These are phyloP conservation scores for Clarireedia hainanense DNA, from an alignment of 2,329 filamentous ascomycete genomes.

Conservation along the genomic window DNA sequence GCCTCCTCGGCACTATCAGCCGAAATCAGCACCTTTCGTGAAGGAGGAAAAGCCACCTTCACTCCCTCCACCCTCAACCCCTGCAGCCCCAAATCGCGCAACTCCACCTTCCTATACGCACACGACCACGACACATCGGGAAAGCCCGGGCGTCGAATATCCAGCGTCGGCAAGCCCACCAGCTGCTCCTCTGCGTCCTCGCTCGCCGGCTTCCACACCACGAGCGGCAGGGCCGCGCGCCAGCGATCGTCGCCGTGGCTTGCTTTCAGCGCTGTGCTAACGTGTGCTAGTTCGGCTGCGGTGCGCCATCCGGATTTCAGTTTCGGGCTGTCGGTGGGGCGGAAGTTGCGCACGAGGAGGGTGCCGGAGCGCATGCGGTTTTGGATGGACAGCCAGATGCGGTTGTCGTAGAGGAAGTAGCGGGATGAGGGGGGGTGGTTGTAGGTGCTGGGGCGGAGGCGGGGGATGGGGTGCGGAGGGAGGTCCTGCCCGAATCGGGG, in stretches of 20 bases:
- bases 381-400: conserved; percentile 43
- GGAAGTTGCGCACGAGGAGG: too few relatives aligned
- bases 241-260: neutral
- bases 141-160: neutral
- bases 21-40: too few relatives aligned
- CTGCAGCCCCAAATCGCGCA: neutral
- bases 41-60: too few relatives aligned
- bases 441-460: too few relatives aligned
- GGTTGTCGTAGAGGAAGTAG: conserved; percentile 44
- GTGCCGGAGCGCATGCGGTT: too few relatives aligned
- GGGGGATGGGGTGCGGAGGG: neutral
- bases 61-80: neutral
- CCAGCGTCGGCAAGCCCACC: conserved; percentile 1
- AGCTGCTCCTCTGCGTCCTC: neutral
- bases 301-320: neutral
- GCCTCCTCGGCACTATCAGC: too few relatives aligned
- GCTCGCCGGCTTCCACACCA: conserved; percentile 1
- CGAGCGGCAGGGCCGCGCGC: neutral
- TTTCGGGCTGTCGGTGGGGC: neutral
- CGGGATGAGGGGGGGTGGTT: conserved; percentile 10
- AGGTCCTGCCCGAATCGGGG: too few relatives aligned
- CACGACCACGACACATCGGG: neutral
- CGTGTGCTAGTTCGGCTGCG: neutral
- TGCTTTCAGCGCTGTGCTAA: neutral
- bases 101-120: conserved; percentile 2